Evolutionary conservation across 176 grass and related monocot species (phyloP), one percentile per base, ranked within the genome.

Genomic region (Rhipidocladum racemiflorum): DNA sequence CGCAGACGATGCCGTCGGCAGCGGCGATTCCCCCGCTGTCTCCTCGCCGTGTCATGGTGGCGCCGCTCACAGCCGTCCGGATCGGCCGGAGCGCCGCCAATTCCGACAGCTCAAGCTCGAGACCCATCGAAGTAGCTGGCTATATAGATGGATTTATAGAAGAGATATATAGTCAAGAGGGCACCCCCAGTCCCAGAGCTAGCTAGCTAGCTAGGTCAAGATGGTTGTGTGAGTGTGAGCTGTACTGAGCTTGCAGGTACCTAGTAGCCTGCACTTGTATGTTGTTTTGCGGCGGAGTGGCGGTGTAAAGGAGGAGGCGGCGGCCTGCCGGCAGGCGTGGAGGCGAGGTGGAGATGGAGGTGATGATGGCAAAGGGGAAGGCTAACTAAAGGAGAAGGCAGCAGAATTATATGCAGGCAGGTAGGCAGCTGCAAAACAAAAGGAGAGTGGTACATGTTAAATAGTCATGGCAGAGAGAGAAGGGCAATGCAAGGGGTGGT

Each of bases 321-420:
- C 50, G 39, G 38, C 35, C 61, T 75, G 87, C 78, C 50, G 85
- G 69, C 69, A 56, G 69, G 84, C 76, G 84, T 86, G 84, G 61
- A 35, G 76, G 57, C 4, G 27, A 57, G 68, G 29, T 55, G 45
- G 85, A 80, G 84, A 87, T 97, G 94, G 77, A 88, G 84, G 84
- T 89, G 88, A 91, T 87, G 93, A 72, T 88, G 68, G 60, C 75
- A 16, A 55, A 29, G 66, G 75, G 74, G 8, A 65, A 61, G 29
- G 72, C 29, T 20, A 86, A 62, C 77, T 78, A 76, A 83, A 88
- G 80, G 80, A 71, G 83, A 65, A 2, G 63, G 79, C 77, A 88
- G 79, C 84, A 90, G 88, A 87, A 93, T 97, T 91, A 97, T 97
- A 93, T 82, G 86, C 75, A 79, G 76, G 68, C 75, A 88, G 1